phyloP scores from a whole-genome alignment of 1,139 yeast genomes.

The Geotrichum carabidarum region DNA sequence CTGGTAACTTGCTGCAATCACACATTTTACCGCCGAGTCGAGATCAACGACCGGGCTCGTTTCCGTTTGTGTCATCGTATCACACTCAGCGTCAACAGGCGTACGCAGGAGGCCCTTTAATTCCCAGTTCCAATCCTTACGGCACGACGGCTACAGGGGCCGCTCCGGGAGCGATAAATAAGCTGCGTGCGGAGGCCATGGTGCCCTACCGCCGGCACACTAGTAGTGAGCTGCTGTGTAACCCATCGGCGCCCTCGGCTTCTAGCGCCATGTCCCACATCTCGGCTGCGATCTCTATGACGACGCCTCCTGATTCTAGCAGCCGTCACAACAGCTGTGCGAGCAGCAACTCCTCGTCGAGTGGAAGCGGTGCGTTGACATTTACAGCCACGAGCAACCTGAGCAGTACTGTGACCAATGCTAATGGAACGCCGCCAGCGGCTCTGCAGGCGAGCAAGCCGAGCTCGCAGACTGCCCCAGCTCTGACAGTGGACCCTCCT shows the following conservation, averaged over 20 bases:
- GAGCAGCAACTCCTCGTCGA: conserved; percentile 15
- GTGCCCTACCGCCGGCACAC: conserved; percentile 20
- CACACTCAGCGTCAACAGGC: conserved; percentile 15
- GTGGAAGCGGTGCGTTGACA: background rate
- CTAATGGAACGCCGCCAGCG: too few species aligned
- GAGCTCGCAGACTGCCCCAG: background rate
- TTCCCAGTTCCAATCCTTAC: conserved; percentile 21
- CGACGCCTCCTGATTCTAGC: conserved; percentile 5
- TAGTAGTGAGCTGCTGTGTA: conserved; percentile 14
- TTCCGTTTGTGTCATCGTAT: conserved; percentile 25
- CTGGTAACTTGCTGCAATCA: background rate
- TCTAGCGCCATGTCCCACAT: background rate
- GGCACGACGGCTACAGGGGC: background rate
- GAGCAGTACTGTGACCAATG: too few species aligned
- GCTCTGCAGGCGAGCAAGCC: background rate
- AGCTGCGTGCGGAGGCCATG: conserved; percentile 17
- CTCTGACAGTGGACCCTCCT: conserved; percentile 7
- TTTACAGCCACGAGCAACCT: background rate
- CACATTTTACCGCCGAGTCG: conserved; percentile 23
- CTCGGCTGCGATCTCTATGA: conserved; percentile 9
- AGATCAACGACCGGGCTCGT: conserved; percentile 33
- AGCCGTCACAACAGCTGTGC: conserved; percentile 21
- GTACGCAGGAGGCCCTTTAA: conserved; percentile 9
- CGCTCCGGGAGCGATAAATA: conserved; percentile 1
- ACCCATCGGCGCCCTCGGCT: background rate